These are phyloP conservation scores for Aspergillus coremiiformis DNA, from an alignment of 495 filamentous ascomycete genomes.

Conservation along the genomic window DNA sequence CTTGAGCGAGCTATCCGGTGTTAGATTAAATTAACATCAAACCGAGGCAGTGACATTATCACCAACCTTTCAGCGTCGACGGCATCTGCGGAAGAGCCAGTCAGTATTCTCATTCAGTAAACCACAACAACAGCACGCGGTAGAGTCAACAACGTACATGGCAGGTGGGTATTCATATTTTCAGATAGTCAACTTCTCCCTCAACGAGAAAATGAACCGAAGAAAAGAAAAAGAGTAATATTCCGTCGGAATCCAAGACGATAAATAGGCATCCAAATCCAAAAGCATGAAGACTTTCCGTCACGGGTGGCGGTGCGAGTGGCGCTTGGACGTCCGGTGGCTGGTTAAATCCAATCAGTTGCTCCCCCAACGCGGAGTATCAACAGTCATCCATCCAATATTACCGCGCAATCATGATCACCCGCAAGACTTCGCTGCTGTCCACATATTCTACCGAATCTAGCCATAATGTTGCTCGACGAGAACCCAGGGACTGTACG, in stretches of 20 bases:
- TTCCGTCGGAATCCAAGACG: background rate
- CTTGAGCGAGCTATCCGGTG: constrained; percentile 62
- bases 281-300: constrained; percentile 5
- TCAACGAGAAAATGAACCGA: background rate
- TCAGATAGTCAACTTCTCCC: background rate
- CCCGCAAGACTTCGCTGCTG: too few relatives aligned
- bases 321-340: constrained; percentile 1
- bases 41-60: constrained; percentile 33
- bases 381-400: background rate
- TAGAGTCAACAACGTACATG: constrained; percentile 50
- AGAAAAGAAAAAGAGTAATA: background rate
- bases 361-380: constrained; percentile 42
- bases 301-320: constrained; percentile 41
- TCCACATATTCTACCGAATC: constrained; percentile 1
- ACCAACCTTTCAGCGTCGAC: constrained; percentile 88
- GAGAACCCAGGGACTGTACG: constrained; percentile 81
- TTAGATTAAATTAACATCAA: background rate
- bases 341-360: constrained; percentile 28
- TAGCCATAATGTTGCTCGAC: constrained; percentile 81
- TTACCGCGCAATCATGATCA: too few relatives aligned
- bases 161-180: constrained; percentile 56
- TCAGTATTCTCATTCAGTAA: constrained; percentile 5
- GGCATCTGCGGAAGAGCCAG: constrained; percentile 58
- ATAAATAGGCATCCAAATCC: background rate
- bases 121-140: constrained; percentile 12